Base-by-base conservation (phyloP, 2,329 filamentous ascomycete genomes). In the Chaetomium olivaceum region DNA sequence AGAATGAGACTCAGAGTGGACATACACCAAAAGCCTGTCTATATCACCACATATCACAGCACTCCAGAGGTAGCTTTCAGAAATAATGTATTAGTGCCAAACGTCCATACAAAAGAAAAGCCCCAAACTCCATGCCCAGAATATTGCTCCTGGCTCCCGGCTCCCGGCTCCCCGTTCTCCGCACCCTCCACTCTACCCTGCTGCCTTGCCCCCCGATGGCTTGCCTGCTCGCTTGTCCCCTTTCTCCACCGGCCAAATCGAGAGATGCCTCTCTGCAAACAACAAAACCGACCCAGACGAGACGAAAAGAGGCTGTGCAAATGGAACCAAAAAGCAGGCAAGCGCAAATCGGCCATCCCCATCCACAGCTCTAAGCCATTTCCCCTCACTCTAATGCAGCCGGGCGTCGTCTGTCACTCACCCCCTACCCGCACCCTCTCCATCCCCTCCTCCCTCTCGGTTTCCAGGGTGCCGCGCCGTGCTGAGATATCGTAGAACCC, bases 51-150 rank as follows among this genome's bases (percentile, higher is more conserved):
- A 48, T 12, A 23, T 3, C 46, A 48, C n/a, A 12, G 2, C 8
- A 25, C 4, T 25, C 55, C 19, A 16, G n/a, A 21, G 6, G 4
- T 16, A 43, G 7, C 16, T 43, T 43, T 43, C 16, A 43, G 16
- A 43, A 33, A 14, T 65, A 46, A 62, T 63, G 58, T 67, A 67
- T 64, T 64, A 67, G 50, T 63, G 43, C 46, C 65, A 60, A 62
- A 33, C 39, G 19, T 59, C 14, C 62, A 62, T 54, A 62, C 58
- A 58, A 64, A 52, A 65, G 14, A 31, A 64, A 66, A 65, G 54
- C 65, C 67, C 67, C 63, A 62, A 71, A 71, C 69, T 71, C 69
- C 69, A 59, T 69, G 67, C 66, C 69, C 69, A 62, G 59, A 63
- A 63, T 60, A 67, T 62, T 66, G 62, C 62, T 63, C 65, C 64